Evolutionary conservation across 2,329 filamentous ascomycete genomes (phyloP), one percentile per base, ranked within the genome.

Genomic region (Colletotrichum falcatum): DNA sequence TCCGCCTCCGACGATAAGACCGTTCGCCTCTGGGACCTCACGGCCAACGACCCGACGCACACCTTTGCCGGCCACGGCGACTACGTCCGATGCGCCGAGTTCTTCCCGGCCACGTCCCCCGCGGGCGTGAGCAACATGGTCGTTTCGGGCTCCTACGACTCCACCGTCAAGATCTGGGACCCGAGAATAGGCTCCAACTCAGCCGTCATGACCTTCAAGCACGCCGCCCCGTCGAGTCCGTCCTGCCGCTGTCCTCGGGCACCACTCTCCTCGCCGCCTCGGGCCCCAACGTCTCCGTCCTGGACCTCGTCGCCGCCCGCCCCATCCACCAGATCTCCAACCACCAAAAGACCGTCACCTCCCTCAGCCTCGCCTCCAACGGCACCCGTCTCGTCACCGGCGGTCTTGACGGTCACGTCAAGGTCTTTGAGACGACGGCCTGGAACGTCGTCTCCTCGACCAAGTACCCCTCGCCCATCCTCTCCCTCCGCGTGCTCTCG

Each of bases 391-490:
- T 99, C 66, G 88, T 99, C 64, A 95, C 92, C 74, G 96, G 94
- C 81, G 94, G 92, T 26, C 86, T 99, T 55, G 96, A 99, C 80
- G 97, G 96, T 12, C 96, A 98, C 81, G 91, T 98, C 83, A 99
- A 99, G 83, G 90, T 99, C 48, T 98, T 97, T 77, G 95, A 98
- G 82, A 98, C 95, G 1, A 91, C 91, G 0, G 91, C 90, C 61
- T 99, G 96, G 96, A 97, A 98, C 78, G 93, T 98, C 9, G 95
- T 98, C n/a, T 92, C 94, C 48, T 95, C 94, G 61, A 90, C 92
- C 71, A 99, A 98, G 82, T 99, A 98, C 81, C 91, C 94, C 6
- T 93, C 94, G 1, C 96, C 96, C 1, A 92, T 99, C 68, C 89
- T 99, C 16, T 93, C 94, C 12, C 87, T 98, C 70, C 89, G 88